phyloP scores from a whole-genome alignment of 352 stramenopile species.

The Phytophthora vignae region DNA sequence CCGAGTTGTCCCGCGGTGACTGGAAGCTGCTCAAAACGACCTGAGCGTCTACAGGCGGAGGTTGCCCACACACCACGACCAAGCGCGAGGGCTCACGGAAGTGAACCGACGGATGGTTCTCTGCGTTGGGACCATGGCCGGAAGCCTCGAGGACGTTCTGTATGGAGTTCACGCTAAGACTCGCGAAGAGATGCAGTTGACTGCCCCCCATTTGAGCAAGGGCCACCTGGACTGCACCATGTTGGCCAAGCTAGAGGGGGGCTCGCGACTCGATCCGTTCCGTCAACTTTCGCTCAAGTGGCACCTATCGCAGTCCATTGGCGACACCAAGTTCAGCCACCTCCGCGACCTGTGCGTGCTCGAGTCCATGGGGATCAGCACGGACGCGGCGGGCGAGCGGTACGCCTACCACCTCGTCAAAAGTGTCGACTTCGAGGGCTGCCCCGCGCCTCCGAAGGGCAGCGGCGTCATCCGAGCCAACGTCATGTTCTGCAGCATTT shows the following conservation, averaged over 20 bases:
- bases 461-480: constrained; percentile 48
- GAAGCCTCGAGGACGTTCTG: constrained; percentile 52
- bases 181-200: constrained; percentile 57
- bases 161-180: constrained; percentile 65
- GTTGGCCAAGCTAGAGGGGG: constrained; percentile 50
- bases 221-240: constrained; percentile 51
- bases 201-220: constrained; percentile 44
- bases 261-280: constrained; percentile 49
- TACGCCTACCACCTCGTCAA: constrained; percentile 64
- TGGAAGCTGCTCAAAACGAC: constrained; percentile 50
- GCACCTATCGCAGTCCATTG: constrained; percentile 35
- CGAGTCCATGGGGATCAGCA: constrained; percentile 57
- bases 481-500: constrained; percentile 70
- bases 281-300: constrained; percentile 67
- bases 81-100: constrained; percentile 25
- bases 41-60: constrained; percentile 49
- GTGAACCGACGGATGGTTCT: constrained; percentile 41
- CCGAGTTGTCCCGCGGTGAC: constrained; percentile 23
- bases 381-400: constrained; percentile 40
- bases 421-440: constrained; percentile 56
- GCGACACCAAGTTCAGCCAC: constrained; percentile 44
- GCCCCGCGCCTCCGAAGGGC: constrained; percentile 40
- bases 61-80: not conserved
- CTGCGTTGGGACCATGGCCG: constrained; percentile 52
- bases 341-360: constrained; percentile 58